Evolutionary conservation across 129 eudicot species (phyloP).

Genomic region (Centrapalus pauciflorus): DNA sequence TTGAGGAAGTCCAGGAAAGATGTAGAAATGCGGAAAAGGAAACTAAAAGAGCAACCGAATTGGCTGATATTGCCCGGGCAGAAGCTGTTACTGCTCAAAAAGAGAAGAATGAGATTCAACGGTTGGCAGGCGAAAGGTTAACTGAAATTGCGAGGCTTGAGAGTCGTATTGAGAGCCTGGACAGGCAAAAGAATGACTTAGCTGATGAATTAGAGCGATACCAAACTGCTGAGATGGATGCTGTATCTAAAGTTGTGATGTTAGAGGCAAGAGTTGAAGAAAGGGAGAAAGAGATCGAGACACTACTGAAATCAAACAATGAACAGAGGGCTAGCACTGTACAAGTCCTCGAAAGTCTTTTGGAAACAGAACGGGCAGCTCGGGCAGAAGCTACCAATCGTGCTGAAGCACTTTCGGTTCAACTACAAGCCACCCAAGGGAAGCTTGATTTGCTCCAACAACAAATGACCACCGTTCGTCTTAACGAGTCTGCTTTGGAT

Average conservation of each 20-base stretch:
- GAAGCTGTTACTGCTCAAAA: slow-evolving; percentile 79
- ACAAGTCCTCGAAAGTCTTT: slow-evolving; percentile 58
- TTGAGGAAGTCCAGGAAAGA: slow-evolving; percentile 85
- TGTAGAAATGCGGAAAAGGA: slow-evolving; percentile 81
- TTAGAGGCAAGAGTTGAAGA: slow-evolving; percentile 84
- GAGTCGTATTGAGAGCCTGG: slow-evolving; percentile 60
- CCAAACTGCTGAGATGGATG: slow-evolving; percentile 66
- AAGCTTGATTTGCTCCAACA: slow-evolving; percentile 81
- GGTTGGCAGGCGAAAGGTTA: slow-evolving; percentile 57
- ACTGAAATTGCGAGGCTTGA: slow-evolving; percentile 77
- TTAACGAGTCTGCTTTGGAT: slow-evolving; percentile 72
- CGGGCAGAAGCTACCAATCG: slow-evolving; percentile 84
- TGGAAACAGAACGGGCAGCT: slow-evolving; percentile 83
- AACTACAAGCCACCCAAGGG: slow-evolving; percentile 82
- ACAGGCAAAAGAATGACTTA: slow-evolving; percentile 60
- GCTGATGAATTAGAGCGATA: slow-evolving; percentile 46
- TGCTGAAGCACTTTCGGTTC: slow-evolving; percentile 88
- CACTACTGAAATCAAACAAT: slow-evolving; percentile 61
- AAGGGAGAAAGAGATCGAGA: slow-evolving; percentile 79
- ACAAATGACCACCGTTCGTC: slow-evolving; percentile 63
- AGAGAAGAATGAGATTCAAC: slow-evolving; percentile 64
- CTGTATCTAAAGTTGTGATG: slow-evolving; percentile 51
- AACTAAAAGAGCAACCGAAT: slow-evolving; percentile 72
- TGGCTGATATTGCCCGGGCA: slow-evolving; percentile 87
- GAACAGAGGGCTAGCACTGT: slow-evolving; percentile 72